Percentiles rank a stretch among this genome's conserved stretches.
Evolutionary conservation across 148 eudicot genomes (phyloP).

Genomic region (Arctostaphylos glauca): DNA sequence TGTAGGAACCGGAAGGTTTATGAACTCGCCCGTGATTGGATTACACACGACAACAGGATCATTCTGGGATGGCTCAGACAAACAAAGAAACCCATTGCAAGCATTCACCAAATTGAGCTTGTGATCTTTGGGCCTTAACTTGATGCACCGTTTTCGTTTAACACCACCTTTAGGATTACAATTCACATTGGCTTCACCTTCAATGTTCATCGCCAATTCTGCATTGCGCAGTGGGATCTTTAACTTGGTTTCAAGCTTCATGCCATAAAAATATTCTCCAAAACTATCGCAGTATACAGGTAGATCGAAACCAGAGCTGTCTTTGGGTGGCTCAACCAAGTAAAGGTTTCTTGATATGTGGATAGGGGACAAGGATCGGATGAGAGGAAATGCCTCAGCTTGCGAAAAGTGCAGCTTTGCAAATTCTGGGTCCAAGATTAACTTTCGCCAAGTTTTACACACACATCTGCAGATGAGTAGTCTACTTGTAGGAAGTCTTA

Average conservation of each 20-base stretch:
- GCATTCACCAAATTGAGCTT: conserved; percentile 12
- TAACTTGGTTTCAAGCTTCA: conserved; percentile 16
- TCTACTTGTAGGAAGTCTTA: no score
- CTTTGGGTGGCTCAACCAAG: conserved; percentile 10
- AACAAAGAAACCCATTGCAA: conserved; percentile 23
- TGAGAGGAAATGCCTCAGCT: neutral
- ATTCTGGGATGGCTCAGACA: neutral
- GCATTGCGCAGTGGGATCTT: conserved; percentile 18
- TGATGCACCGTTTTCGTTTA: conserved; percentile 15
- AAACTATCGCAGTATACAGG: neutral
- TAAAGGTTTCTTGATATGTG: conserved; percentile 15
- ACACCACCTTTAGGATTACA: neutral
- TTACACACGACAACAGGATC: conserved; percentile 26
- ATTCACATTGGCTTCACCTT: conserved; percentile 2
- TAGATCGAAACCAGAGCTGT: neutral
- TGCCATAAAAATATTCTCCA: neutral
- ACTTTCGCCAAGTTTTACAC: conserved; percentile 6
- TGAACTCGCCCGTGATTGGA: conserved; percentile 26
- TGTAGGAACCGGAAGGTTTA: conserved; percentile 5
- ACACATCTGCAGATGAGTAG: conserved; percentile 6
- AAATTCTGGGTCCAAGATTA: conserved; percentile 5
- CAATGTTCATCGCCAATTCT: neutral
- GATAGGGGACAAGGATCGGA: neutral
- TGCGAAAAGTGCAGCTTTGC: conserved; percentile 12
- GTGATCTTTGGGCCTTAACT: neutral